A percentile compares a stretch with the other conserved stretches of the same genome.
Evolutionary conservation across 805 yeast genomes (phyloP).

Genomic region (Zygosaccharomyces bisporus): DNA sequence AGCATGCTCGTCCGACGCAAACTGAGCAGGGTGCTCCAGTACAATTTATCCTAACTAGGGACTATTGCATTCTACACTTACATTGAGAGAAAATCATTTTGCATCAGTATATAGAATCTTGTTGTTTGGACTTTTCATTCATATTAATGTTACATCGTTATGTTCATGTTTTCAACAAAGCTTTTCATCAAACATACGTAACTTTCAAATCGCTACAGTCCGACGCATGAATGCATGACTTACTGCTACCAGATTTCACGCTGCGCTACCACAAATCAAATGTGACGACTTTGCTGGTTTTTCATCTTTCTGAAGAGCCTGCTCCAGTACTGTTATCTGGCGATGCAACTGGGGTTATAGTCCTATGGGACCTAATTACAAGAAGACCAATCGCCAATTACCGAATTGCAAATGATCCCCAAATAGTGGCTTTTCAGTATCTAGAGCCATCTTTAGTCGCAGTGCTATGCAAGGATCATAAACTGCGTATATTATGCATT

Average conservation of each 20-base stretch:
- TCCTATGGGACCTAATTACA: slow-evolving; percentile 30
- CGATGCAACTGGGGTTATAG: slow-evolving; percentile 27
- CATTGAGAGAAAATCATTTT: not conserved
- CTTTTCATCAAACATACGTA: not conserved
- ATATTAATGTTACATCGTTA: not conserved
- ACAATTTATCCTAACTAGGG: not conserved
- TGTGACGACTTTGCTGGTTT: slow-evolving; percentile 17
- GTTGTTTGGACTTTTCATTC: not conserved
- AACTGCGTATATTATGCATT: slow-evolving; percentile 22
- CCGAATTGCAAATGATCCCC: slow-evolving; percentile 13
- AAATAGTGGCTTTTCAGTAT: slow-evolving; percentile 21
- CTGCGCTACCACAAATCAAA: slow-evolving; percentile 22
- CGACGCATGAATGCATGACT: slow-evolving; percentile 5
- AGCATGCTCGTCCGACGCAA: slow-evolving; percentile 18
- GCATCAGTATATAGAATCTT: not conserved
- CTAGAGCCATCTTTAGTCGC: slow-evolving; percentile 14
- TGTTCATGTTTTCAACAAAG: not conserved
- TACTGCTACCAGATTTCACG: slow-evolving; percentile 16
- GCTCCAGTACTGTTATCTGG: slow-evolving; percentile 26
- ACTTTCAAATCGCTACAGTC: not conserved
- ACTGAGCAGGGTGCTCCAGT: not conserved
- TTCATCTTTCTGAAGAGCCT: slow-evolving; percentile 4
- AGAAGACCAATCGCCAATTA: slow-evolving; percentile 24
- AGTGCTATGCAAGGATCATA: slow-evolving; percentile 27
- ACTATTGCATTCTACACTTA: not conserved